These are phyloP conservation scores for Fonsecaea multimorphosa DNA, from an alignment of 2,329 filamentous ascomycete genomes.

Conservation along the genomic window DNA sequence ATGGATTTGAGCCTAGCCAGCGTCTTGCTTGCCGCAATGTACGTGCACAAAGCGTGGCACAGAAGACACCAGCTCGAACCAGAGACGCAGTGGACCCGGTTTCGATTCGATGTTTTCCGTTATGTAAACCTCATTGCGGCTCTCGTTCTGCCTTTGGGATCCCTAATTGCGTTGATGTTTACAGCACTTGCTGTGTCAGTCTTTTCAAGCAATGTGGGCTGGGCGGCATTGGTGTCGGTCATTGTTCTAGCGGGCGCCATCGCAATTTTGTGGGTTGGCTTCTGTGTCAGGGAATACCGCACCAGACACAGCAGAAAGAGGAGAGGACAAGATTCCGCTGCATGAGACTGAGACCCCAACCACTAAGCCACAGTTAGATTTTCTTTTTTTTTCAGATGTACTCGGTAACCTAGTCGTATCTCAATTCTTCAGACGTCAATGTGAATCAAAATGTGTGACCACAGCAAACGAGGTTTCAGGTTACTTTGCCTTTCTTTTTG, in stretches of 20 bases:
- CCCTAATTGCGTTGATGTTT: constrained; percentile 3
- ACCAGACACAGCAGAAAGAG: neutral
- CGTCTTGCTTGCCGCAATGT: constrained; percentile 8
- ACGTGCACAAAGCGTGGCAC: constrained; percentile 4
- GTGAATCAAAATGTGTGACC: neutral
- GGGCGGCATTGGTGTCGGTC: constrained; percentile 7
- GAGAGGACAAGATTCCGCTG: neutral
- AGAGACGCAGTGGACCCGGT: neutral
- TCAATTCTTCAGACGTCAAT: neutral
- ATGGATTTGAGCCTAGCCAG: constrained; percentile 9
- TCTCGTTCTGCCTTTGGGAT: neutral
- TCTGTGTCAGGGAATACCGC: constrained; percentile 2
- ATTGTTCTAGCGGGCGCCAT: neutral
- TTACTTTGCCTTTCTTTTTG: neutral
- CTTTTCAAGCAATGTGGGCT: neutral
- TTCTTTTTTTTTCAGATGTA: neutral
- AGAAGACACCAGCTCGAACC: neutral
- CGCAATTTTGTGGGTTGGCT: constrained; percentile 7
- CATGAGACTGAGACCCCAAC: neutral
- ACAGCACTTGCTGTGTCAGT: constrained; percentile 7
- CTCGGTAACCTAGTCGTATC: neutral
- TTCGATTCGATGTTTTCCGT: neutral
- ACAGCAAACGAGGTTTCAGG: neutral
- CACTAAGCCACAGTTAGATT: neutral
- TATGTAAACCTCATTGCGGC: constrained; percentile 1